These are phyloP conservation scores for Penicillium sp. DNA, from an alignment of 2,329 filamentous ascomycete species.

Conservation along the genomic window DNA sequence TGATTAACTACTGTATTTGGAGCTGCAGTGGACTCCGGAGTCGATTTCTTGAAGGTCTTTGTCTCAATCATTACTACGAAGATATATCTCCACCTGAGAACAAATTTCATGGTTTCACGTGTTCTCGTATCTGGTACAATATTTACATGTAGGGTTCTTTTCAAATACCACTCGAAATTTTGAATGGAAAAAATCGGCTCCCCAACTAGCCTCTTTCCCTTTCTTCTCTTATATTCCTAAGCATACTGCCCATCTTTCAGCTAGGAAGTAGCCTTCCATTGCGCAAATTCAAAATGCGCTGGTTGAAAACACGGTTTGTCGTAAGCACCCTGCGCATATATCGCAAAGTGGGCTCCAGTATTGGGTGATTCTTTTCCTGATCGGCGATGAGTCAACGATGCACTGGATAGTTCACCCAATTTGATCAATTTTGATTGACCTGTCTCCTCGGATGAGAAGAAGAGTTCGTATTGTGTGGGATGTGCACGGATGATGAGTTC, in stretches of 20 bases:
- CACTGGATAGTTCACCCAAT: background rate
- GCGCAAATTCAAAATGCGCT: background rate
- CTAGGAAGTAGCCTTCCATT: background rate
- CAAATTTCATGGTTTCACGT: too few species aligned
- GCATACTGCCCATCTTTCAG: background rate
- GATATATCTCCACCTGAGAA: too few species aligned
- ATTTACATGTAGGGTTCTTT: background rate
- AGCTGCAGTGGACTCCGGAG: too few species aligned
- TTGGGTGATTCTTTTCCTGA: background rate
- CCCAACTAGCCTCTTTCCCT: too few species aligned
- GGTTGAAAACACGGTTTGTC: background rate
- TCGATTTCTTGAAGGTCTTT: too few species aligned
- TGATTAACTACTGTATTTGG: too few species aligned
- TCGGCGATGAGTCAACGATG: background rate
- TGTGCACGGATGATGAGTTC: background rate
- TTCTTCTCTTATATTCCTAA: too few species aligned
- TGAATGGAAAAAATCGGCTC: too few species aligned
- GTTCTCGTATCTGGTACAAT: too few species aligned
- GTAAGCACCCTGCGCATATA: background rate
- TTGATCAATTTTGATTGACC: background rate
- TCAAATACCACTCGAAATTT: accelerated
- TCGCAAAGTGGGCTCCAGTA: background rate
- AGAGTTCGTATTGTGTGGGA: background rate
- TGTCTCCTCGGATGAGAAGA: background rate
- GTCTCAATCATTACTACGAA: too few species aligned